Evolutionary conservation across 345 rosid species (phyloP).

Genomic region (Acer yangbiense): DNA sequence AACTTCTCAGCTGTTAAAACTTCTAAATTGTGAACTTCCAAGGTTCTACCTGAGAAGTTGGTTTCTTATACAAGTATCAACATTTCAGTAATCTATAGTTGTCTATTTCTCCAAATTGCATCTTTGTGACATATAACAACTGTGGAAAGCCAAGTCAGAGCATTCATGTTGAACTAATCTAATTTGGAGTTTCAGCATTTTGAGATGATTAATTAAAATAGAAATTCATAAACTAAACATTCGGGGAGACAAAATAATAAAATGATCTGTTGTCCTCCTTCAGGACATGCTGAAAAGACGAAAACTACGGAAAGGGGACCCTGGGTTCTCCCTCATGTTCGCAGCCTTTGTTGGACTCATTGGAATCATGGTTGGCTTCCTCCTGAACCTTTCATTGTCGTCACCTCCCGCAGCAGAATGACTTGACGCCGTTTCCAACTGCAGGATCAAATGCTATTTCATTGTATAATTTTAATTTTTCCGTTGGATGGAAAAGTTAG

Average conservation of each 20-base stretch:
- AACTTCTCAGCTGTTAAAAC: neutral
- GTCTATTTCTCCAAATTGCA: neutral
- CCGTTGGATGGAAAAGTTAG: constrained; percentile 30
- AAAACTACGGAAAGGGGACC: constrained; percentile 49
- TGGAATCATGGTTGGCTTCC: constrained; percentile 76
- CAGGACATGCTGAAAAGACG: constrained; percentile 79
- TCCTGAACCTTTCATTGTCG: constrained; percentile 66
- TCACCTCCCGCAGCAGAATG: constrained; percentile 44
- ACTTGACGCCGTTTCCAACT: neutral
- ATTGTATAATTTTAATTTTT: constrained; percentile 32
- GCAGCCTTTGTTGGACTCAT: constrained; percentile 78
- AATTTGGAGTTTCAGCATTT: neutral
- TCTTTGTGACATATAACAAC: neutral
- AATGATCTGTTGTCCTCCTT: neutral
- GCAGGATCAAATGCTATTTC: constrained; percentile 15
- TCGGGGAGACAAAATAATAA: neutral
- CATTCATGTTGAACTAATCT: neutral
- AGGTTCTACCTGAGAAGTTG: neutral
- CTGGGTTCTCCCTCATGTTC: constrained; percentile 69
- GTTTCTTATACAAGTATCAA: neutral
- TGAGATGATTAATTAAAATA: neutral
- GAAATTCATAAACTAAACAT: neutral
- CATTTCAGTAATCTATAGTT: neutral
- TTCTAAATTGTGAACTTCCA: too few relatives aligned
- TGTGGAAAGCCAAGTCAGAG: neutral